Percentiles rank a stretch among this genome's conserved stretches.
phyloP scores from a whole-genome alignment of 1,139 yeast genomes.

The Kodamaea arcana region DNA sequence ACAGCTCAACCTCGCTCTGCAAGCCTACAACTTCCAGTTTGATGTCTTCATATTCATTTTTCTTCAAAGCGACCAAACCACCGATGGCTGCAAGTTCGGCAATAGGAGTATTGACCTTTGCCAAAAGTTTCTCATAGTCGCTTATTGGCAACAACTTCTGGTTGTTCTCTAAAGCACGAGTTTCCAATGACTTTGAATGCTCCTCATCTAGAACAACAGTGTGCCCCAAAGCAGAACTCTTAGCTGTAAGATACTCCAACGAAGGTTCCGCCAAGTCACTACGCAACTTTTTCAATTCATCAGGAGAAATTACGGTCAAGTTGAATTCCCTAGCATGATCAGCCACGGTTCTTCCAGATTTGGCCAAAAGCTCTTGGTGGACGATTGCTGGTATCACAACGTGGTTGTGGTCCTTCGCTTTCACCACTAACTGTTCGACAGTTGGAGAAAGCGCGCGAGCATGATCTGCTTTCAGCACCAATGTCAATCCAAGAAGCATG shows the following conservation, averaged over 20 bases:
- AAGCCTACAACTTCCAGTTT: slow-evolving; percentile 3
- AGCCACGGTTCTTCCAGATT: slow-evolving; percentile 11
- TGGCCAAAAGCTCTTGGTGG: slow-evolving; percentile 14
- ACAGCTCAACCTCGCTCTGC: not conserved
- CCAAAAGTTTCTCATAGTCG: slow-evolving; percentile 24
- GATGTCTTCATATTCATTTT: slow-evolving; percentile 5
- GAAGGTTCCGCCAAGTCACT: slow-evolving; percentile 9
- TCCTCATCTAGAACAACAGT: slow-evolving; percentile 14
- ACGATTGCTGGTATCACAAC: slow-evolving; percentile 26
- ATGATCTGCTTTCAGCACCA: slow-evolving; percentile 11
- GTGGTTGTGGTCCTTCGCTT: slow-evolving; percentile 20
- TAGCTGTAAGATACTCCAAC: slow-evolving; percentile 14
- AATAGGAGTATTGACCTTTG: slow-evolving; percentile 16
- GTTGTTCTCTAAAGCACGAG: slow-evolving; percentile 8
- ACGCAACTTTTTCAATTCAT: slow-evolving; percentile 11
- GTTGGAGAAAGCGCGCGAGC: slow-evolving; percentile 17
- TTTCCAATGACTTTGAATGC: not conserved
- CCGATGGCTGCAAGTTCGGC: slow-evolving; percentile 12
- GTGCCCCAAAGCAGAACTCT: slow-evolving; percentile 14
- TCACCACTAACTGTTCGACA: slow-evolving; percentile 25
- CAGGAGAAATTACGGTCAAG: slow-evolving; percentile 7
- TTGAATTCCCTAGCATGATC: slow-evolving; percentile 9
- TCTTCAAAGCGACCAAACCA: slow-evolving; percentile 5
- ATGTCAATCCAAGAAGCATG: slow-evolving; percentile 14
- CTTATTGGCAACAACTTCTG: slow-evolving; percentile 9